phyloP scores from a whole-genome alignment of 169 alveolate species.

The Plasmodium relictum region DNA sequence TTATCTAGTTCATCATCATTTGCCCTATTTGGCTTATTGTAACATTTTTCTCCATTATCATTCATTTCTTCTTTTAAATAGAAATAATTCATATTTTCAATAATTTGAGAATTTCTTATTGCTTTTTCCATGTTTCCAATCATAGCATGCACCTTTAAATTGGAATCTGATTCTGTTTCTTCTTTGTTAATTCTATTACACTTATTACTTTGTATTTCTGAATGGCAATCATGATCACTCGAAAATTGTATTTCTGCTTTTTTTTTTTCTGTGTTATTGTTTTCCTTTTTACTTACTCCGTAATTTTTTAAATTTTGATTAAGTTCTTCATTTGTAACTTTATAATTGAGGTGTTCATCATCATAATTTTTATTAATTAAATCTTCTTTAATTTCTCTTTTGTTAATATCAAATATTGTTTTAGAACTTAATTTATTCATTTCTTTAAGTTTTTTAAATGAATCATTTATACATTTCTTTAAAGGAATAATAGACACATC shows the following conservation, averaged over 20 bases:
- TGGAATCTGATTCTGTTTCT: no score
- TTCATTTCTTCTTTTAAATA: slow-evolving; percentile 5
- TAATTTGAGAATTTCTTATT: slow-evolving; percentile 27
- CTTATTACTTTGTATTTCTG: no score
- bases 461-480: background rate
- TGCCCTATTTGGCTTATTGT: background rate
- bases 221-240: no score
- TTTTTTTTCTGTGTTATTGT: background rate
- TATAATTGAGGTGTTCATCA: no score
- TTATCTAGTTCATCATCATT: background rate
- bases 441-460: background rate
- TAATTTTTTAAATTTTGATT: background rate
- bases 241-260: no score
- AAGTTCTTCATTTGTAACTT: background rate
- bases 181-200: no score
- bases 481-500: background rate
- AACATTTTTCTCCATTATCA: background rate
- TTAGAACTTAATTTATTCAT: background rate
- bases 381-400: background rate
- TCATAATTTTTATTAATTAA: background rate
- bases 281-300: background rate
- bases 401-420: no score
- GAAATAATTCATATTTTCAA: slow-evolving; percentile 8
- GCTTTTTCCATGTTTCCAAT: slow-evolving; percentile 35
- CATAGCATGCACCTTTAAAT: background rate